Evolutionary conservation across 495 filamentous ascomycete genomes (phyloP).

Genomic region (Thozetella sp.): DNA sequence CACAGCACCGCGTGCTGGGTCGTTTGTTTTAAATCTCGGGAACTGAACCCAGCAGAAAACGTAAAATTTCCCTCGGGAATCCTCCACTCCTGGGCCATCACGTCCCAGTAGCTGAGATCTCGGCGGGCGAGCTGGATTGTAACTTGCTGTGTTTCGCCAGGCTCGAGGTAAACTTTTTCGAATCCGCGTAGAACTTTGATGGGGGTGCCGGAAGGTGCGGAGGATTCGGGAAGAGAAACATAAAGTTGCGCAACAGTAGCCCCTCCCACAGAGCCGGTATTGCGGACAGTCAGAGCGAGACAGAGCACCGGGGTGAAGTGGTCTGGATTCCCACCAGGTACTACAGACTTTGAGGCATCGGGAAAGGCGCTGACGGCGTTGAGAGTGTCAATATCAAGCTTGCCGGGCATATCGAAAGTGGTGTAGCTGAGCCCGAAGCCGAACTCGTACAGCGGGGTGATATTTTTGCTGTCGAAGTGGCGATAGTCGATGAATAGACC

Average conservation of each 20-base stretch:
- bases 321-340: conserved; percentile 66
- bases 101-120: conserved; percentile 62
- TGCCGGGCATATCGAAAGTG: not conserved
- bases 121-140: conserved; percentile 48
- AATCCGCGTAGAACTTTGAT: conserved; percentile 60
- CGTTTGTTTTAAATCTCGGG: too few species aligned
- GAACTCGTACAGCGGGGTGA: conserved; percentile 64
- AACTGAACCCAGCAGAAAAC: conserved; percentile 50
- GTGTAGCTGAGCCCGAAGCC: conserved; percentile 63
- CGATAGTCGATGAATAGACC: conserved; percentile 86
- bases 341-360: conserved; percentile 51
- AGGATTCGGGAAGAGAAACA: conserved; percentile 29
- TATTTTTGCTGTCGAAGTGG: conserved; percentile 70
- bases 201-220: conserved; percentile 48
- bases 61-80: conserved; percentile 48
- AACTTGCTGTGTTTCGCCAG: conserved; percentile 41
- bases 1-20: too few species aligned
- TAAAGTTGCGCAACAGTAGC: conserved; percentile 76
- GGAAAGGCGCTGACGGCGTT: conserved; percentile 45
- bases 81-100: conserved; percentile 47
- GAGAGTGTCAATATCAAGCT: conserved; percentile 51
- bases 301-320: conserved; percentile 62
- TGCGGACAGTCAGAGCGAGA: conserved; percentile 61
- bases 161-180: conserved; percentile 47
- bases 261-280: conserved; percentile 69